A percentile compares a stretch with the other conserved stretches of the same genome.
Evolutionary conservation across 2,329 filamentous ascomycete species (phyloP).

Genomic region (Fusarium sp.): DNA sequence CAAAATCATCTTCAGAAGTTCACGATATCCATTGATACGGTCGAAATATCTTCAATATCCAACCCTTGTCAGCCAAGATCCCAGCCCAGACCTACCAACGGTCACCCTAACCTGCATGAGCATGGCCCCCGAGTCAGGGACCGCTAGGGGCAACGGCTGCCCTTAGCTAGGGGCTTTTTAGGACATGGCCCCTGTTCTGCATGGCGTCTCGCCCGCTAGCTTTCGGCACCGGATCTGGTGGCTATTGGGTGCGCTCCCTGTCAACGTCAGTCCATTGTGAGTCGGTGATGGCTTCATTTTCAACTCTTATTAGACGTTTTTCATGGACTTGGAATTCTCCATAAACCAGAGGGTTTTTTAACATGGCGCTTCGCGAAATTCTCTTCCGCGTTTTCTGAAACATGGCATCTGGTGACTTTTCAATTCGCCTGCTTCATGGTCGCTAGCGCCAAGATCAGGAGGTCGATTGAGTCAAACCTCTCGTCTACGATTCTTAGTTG

Average conservation of each 20-base stretch:
- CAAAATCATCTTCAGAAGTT: background rate
- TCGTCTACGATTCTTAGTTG: background rate
- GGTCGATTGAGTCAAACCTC: slow-evolving; percentile 15
- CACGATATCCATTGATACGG: background rate
- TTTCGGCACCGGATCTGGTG: slow-evolving; percentile 8
- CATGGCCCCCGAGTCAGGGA: slow-evolving; percentile 27
- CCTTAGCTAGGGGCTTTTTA: slow-evolving; percentile 36
- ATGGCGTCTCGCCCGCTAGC: slow-evolving; percentile 34
- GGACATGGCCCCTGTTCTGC: slow-evolving; percentile 35
- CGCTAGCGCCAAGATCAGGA: slow-evolving; percentile 19
- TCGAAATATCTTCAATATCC: background rate
- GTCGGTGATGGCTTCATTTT: slow-evolving; percentile 48
- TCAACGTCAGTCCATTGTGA: slow-evolving; percentile 39
- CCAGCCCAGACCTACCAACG: slow-evolving; percentile 1
- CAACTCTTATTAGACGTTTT: slow-evolving; percentile 37
- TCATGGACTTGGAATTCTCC: slow-evolving; percentile 11
- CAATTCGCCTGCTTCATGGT: background rate
- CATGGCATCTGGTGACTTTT: slow-evolving; percentile 15
- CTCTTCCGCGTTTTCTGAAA: slow-evolving; percentile 15
- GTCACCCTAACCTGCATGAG: slow-evolving; percentile 34
- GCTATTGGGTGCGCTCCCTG: slow-evolving; percentile 18
- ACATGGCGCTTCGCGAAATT: background rate
- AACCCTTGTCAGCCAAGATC: slow-evolving; percentile 20
- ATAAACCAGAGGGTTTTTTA: background rate
- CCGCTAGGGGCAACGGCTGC: slow-evolving; percentile 32